Conservation (phyloP, 257 asterid species). For the Przewalskia tangutica region DNA sequence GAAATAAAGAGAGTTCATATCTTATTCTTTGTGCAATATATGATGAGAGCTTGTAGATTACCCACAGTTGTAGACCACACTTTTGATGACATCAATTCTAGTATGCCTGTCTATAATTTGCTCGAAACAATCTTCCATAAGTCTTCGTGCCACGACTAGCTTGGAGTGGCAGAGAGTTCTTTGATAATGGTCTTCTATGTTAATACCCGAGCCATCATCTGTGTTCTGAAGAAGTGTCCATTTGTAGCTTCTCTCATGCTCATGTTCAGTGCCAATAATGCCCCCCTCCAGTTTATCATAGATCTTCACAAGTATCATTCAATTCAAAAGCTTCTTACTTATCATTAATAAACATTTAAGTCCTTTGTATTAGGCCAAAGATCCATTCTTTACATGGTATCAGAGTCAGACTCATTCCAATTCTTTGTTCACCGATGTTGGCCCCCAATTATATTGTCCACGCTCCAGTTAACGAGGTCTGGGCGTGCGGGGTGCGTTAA, state of each 20-base stretch:
- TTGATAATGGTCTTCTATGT: conserved; percentile 15
- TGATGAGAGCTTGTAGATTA: conserved; percentile 3
- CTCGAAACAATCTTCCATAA: conserved; percentile 49
- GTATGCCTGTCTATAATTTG: conserved; percentile 40
- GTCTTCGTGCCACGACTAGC: conserved; percentile 41
- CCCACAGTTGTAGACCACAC: conserved; percentile 51
- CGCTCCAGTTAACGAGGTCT: too few relatives aligned
- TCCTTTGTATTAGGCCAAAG: too few relatives aligned
- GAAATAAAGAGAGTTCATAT: background rate
- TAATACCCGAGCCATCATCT: conserved; percentile 18
- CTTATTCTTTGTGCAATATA: background rate
- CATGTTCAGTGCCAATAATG: conserved; percentile 27
- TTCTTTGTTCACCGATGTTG: too few relatives aligned
- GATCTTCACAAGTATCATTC: conserved; percentile 14
- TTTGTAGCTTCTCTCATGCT: conserved; percentile 27
- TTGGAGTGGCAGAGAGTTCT: conserved; percentile 42
- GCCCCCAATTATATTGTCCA: too few relatives aligned
- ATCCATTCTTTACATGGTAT: too few relatives aligned
- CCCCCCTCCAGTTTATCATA: conserved; percentile 19
- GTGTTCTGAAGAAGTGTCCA: conserved; percentile 42
- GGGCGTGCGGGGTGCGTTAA: too few relatives aligned
- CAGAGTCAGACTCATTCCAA: too few relatives aligned
- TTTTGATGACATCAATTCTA: conserved; percentile 25
- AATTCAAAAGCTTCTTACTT: background rate
- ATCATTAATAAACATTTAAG: background rate